A percentile compares a stretch with the other conserved stretches of the same genome.
Conservation (phyloP, 2,329 filamentous ascomycete genomes). For the Lecanicillium sp. region DNA sequence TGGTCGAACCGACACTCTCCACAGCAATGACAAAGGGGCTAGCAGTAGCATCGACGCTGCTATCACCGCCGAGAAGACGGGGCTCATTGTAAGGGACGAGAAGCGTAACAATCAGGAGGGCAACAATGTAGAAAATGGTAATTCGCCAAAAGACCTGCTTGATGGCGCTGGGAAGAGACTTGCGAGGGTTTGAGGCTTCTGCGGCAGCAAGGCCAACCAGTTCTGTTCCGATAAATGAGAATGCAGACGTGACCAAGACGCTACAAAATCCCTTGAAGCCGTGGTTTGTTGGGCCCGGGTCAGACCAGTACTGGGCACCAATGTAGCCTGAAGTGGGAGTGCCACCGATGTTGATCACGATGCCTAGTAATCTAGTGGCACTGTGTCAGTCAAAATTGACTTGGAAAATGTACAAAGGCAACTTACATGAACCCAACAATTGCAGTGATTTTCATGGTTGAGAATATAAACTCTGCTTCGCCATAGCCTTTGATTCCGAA, state of each 20-base stretch:
- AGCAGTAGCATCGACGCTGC: conserved; percentile 34
- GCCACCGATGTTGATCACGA: conserved; percentile 30
- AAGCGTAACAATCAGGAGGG: conserved; percentile 34
- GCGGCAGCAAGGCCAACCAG: conserved; percentile 44
- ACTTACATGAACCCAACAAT: conserved; percentile 17
- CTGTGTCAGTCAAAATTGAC: background rate
- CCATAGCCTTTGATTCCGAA: conserved; percentile 18
- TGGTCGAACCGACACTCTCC: conserved; percentile 43
- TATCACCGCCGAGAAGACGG: conserved; percentile 27
- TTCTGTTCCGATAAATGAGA: conserved; percentile 46
- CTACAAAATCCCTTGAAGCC: conserved; percentile 42
- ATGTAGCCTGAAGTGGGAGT: conserved; percentile 18
- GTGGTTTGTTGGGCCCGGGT: conserved; percentile 35
- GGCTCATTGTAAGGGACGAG: conserved; percentile 30
- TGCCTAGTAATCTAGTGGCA: conserved; percentile 10
- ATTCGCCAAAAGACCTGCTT: conserved; percentile 45
- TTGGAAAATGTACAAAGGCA: background rate
- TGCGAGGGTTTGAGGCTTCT: conserved; percentile 41
- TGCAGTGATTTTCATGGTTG: conserved; percentile 16
- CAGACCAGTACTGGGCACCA: conserved; percentile 28
- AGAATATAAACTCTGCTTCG: conserved; percentile 18
- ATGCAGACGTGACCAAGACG: conserved; percentile 44
- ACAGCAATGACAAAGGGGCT: conserved; percentile 51
- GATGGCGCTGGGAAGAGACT: conserved; percentile 36
- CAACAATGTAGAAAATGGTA: conserved; percentile 38